These are phyloP conservation scores for Curvularia sp. DNA, from an alignment of 2,329 filamentous ascomycete species.

Conservation along the genomic window DNA sequence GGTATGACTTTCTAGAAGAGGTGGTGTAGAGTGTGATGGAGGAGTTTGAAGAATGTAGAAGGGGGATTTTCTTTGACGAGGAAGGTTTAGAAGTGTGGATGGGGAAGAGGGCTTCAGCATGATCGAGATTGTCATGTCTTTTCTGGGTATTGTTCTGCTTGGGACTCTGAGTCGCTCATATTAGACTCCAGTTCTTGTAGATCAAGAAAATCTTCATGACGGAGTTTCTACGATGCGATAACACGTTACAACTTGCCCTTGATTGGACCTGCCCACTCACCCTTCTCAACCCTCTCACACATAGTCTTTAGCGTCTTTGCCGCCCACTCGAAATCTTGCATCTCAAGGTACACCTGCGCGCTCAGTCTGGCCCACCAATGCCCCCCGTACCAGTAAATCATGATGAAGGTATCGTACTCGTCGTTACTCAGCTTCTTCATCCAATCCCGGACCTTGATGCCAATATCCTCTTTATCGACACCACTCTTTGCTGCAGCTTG, in stretches of 20 bases:
- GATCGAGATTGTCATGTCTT: not conserved
- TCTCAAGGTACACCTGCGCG: constrained; percentile 83
- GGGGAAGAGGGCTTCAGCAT: too few species aligned
- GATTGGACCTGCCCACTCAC: constrained; percentile 45
- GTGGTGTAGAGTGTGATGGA: not conserved
- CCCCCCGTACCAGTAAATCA: constrained; percentile 66
- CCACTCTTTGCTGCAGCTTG: constrained; percentile 26
- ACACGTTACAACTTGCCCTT: constrained; percentile 19
- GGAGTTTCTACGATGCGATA: not conserved
- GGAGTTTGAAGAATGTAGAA: not conserved
- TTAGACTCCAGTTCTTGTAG: not conserved
- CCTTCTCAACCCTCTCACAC: constrained; percentile 60
- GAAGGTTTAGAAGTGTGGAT: too few species aligned
- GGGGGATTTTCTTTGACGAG: too few species aligned
- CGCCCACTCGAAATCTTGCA: constrained; percentile 77
- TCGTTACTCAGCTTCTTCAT: constrained; percentile 53
- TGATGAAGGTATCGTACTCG: constrained; percentile 75
- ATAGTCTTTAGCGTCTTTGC: constrained; percentile 66
- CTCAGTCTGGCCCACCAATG: constrained; percentile 76
- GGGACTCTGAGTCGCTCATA: not conserved
- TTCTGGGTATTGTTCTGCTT: not conserved
- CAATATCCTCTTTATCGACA: constrained; percentile 31
- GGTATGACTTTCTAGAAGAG: constrained; percentile 2
- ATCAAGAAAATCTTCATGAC: not conserved
- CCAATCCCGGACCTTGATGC: constrained; percentile 50